Conservation (phyloP, 352 stramenopile species). For the Globisporangium yorkense region DNA sequence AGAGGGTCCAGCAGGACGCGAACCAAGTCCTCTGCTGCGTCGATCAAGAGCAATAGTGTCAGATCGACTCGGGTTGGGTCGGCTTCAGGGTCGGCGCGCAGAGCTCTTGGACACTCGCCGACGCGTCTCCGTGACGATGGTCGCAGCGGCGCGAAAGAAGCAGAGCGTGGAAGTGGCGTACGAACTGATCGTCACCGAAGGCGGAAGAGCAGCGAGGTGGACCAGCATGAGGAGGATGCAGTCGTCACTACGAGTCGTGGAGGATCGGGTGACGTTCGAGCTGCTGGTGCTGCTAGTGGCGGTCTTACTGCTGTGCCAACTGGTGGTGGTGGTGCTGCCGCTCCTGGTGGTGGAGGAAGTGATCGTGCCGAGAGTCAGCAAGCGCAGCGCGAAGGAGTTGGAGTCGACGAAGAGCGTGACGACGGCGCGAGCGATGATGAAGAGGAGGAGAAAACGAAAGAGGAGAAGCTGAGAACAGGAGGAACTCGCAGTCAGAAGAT, state of each 20-base stretch:
- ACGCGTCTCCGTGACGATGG: neutral
- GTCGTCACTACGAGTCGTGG: neutral
- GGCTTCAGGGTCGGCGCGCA: neutral
- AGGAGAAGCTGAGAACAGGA: neutral
- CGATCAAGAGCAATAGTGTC: neutral
- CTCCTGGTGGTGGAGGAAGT: neutral
- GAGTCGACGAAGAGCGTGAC: neutral
- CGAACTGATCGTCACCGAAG: neutral
- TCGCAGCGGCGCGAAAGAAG: neutral
- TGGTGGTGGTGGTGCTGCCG: neutral
- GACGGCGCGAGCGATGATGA: neutral
- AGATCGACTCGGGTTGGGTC: neutral
- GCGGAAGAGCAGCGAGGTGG: neutral
- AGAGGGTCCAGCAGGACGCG: neutral
- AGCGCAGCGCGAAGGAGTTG: neutral
- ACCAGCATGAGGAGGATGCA: neutral
- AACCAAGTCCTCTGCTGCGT: neutral
- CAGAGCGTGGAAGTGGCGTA: neutral
- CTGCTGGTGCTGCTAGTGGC: neutral
- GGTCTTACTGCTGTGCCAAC: neutral
- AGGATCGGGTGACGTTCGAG: neutral
- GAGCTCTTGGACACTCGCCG: neutral
- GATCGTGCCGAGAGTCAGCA: neutral
- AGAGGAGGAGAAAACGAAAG: neutral
- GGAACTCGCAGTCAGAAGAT: neutral